Percentiles rank a stretch among this genome's conserved stretches.
Evolutionary conservation across 2,329 filamentous ascomycete species (phyloP).

Genomic region (Penicillium sp.): DNA sequence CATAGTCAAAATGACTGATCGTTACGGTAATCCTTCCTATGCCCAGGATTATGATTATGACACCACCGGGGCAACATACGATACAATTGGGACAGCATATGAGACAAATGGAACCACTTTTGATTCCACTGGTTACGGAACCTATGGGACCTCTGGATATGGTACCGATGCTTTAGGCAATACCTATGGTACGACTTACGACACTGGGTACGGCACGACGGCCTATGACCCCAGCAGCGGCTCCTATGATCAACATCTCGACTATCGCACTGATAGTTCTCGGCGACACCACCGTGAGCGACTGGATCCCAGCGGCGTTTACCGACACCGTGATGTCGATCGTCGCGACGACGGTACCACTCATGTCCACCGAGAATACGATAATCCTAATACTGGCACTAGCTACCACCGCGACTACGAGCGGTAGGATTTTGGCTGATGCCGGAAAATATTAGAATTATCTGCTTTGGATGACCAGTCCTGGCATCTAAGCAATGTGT

Average conservation of each 20-base stretch:
- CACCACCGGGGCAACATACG: slow-evolving; percentile 31
- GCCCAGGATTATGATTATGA: slow-evolving; percentile 22
- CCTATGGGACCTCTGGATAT: slow-evolving; percentile 21
- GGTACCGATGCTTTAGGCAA: slow-evolving; percentile 19
- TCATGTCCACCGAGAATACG: slow-evolving; percentile 38
- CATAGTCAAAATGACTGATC: slow-evolving; percentile 23
- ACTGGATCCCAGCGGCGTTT: slow-evolving; percentile 33
- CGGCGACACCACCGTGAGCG: slow-evolving; percentile 38
- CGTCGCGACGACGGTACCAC: slow-evolving; percentile 33
- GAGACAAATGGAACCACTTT: slow-evolving; percentile 19
- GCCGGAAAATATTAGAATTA: not conserved
- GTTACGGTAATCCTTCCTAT: slow-evolving; percentile 24
- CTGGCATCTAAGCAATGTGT: slow-evolving; percentile 9
- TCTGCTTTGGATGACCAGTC: not conserved
- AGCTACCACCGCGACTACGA: slow-evolving; percentile 40
- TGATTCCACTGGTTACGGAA: slow-evolving; percentile 20
- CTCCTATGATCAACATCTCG: slow-evolving; percentile 40
- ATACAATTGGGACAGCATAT: slow-evolving; percentile 25
- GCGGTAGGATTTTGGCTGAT: slow-evolving; percentile 15
- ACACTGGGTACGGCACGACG: slow-evolving; percentile 32
- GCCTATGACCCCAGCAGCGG: slow-evolving; percentile 30
- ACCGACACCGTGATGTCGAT: slow-evolving; percentile 40
- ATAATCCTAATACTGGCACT: slow-evolving; percentile 39
- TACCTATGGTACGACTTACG: slow-evolving; percentile 27
- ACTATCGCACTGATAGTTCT: slow-evolving; percentile 32